Percentiles rank a stretch among this genome's conserved stretches.
These are phyloP conservation scores for Penicillium cosmopolitanum DNA, from an alignment of 495 filamentous ascomycete species.

Conservation along the genomic window DNA sequence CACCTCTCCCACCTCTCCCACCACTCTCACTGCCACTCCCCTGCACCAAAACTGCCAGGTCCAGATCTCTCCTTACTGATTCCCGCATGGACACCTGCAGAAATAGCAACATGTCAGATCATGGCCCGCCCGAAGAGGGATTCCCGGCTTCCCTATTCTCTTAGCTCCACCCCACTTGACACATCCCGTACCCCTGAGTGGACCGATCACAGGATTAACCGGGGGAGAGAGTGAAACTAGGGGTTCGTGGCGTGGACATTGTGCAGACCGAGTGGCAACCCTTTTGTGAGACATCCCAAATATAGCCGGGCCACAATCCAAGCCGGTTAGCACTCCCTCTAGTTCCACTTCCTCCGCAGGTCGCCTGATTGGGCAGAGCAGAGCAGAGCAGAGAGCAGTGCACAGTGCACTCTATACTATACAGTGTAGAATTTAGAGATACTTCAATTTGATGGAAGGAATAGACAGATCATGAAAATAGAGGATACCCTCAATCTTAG, in stretches of 20 bases:
- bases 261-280: slow-evolving; percentile 9
- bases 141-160: background rate
- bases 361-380: background rate
- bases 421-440: background rate
- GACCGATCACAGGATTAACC: slow-evolving; percentile 12
- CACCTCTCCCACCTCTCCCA: background rate
- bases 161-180: background rate
- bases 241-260: slow-evolving; percentile 27
- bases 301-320: slow-evolving; percentile 15
- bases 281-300: slow-evolving; percentile 32
- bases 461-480: too few species aligned
- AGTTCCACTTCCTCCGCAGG: background rate
- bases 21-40: background rate
- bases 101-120: slow-evolving; percentile 19
- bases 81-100: slow-evolving; percentile 5
- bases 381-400: too few species aligned
- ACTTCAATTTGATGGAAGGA: too few species aligned
- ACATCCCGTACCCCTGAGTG: slow-evolving; percentile 8
- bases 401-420: background rate
- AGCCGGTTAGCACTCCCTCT: too few species aligned
- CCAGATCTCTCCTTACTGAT: background rate
- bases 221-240: slow-evolving; percentile 26
- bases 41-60: background rate
- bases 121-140: background rate
- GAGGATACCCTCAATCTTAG: too few species aligned